Conservation (phyloP, 2,329 filamentous ascomycete species). For the Nothophoma quercina region DNA sequence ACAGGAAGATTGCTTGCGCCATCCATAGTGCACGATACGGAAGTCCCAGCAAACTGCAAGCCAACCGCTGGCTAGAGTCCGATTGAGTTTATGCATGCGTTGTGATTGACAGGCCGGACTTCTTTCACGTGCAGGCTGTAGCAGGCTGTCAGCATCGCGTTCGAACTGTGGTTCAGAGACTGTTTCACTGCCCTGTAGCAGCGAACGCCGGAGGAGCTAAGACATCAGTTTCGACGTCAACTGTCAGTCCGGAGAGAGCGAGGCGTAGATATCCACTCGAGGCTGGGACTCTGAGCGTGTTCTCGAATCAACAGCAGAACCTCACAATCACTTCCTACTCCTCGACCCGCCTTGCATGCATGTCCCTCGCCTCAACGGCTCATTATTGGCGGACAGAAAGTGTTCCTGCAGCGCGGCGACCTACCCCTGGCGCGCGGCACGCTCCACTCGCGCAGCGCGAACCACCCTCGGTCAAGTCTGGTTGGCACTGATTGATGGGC, state of each 20-base stretch:
- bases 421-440: slow-evolving; percentile 30
- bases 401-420: slow-evolving; percentile 36
- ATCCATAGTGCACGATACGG: slow-evolving; percentile 4
- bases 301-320: slow-evolving; percentile 9
- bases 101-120: slow-evolving; percentile 14
- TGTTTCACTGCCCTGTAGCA: slow-evolving; percentile 16
- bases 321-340: slow-evolving; percentile 1
- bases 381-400: slow-evolving; percentile 22
- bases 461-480: slow-evolving; percentile 26
- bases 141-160: slow-evolving; percentile 7
- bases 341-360: slow-evolving; percentile 1
- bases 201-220: slow-evolving; percentile 11
- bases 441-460: slow-evolving; percentile 33
- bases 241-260: slow-evolving; percentile 11
- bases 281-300: slow-evolving; percentile 2
- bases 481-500: slow-evolving; percentile 19
- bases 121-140: slow-evolving; percentile 7
- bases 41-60: slow-evolving; percentile 7
- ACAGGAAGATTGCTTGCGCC: slow-evolving; percentile 17
- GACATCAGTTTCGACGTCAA: slow-evolving; percentile 8
- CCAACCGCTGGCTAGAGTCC: slow-evolving; percentile 11
- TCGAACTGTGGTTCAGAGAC: slow-evolving; percentile 16
- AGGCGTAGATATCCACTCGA: slow-evolving; percentile 4
- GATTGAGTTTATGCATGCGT: slow-evolving; percentile 10
- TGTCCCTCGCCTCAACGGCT: slow-evolving; percentile 4